Conservation (phyloP, 1,284 basidiomycete genomes). For the Schizopora paradoxa region DNA sequence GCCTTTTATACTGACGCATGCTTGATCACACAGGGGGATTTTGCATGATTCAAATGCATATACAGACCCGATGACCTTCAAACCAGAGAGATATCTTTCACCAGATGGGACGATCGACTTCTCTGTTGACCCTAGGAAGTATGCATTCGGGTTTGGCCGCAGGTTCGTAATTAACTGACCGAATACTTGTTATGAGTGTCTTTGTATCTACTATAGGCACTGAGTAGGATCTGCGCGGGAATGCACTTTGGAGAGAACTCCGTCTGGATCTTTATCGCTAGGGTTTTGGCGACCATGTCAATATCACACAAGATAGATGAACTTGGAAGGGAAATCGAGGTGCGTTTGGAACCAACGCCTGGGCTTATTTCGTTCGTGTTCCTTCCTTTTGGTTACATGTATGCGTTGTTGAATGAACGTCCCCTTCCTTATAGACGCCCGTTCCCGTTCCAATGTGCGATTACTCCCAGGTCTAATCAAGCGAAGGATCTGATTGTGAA, state of each 20-base stretch:
- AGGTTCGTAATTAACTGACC: conserved; percentile 12
- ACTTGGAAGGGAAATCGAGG: conserved; percentile 7
- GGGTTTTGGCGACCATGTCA: conserved; percentile 1
- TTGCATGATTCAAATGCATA: conserved; percentile 23
- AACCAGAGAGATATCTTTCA: conserved; percentile 25
- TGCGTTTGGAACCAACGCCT: conserved; percentile 1
- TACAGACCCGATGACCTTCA: conserved; percentile 23
- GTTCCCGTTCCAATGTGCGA: conserved; percentile 6
- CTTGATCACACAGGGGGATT: conserved; percentile 19
- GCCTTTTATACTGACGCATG: neutral
- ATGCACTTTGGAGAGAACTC: conserved; percentile 11
- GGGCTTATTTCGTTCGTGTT: conserved; percentile 11
- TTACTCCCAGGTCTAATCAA: conserved; percentile 9
- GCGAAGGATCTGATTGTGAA: conserved; percentile 5
- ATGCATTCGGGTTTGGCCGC: conserved; percentile 23
- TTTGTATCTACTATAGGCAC: neutral
- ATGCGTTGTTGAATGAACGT: neutral
- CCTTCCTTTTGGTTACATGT: neutral
- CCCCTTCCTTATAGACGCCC: conserved; percentile 7
- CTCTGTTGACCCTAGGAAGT: conserved; percentile 13
- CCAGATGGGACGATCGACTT: conserved; percentile 16
- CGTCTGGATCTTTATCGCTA: conserved; percentile 8
- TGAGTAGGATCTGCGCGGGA: conserved; percentile 13
- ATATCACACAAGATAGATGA: conserved; percentile 7
- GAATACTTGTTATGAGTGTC: no score